A percentile compares a stretch with the other conserved stretches of the same genome.
These are phyloP conservation scores for Asterochloris sp. DNA, from an alignment of 139 green algal species.

Conservation along the genomic window DNA sequence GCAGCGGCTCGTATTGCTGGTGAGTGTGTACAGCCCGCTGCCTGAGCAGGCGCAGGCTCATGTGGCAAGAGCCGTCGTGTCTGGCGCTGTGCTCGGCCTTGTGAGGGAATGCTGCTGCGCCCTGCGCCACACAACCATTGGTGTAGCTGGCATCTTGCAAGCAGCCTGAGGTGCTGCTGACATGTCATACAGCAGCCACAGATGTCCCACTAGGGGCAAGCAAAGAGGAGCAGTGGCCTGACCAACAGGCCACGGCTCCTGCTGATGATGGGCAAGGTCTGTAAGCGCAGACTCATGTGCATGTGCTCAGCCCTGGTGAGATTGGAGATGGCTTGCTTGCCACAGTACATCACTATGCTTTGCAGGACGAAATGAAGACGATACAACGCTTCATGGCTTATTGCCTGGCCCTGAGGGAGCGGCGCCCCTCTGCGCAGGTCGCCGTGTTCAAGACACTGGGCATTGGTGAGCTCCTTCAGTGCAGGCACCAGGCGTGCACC, in stretches of 20 bases:
- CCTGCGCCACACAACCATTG: background rate
- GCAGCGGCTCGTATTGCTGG: conserved; percentile 10
- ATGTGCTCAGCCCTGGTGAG: too few relatives aligned
- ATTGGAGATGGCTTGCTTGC: too few relatives aligned
- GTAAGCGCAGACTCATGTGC: too few relatives aligned
- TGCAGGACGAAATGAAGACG: conserved; percentile 51
- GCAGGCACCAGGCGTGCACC: background rate
- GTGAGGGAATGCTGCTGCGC: background rate
- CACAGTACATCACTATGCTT: too few relatives aligned
- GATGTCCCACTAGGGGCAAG: too few relatives aligned
- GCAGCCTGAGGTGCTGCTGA: too few relatives aligned
- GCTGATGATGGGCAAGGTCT: too few relatives aligned
- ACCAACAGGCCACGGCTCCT: too few relatives aligned
- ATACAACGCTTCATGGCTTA: conserved; percentile 67
- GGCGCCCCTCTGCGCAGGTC: conserved; percentile 39
- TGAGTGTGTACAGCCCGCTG: background rate
- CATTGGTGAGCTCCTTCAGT: conserved; percentile 16
- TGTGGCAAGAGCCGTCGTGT: background rate
- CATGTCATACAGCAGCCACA: too few relatives aligned
- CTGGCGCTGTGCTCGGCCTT: background rate
- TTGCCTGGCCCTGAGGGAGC: conserved; percentile 66
- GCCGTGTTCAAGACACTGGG: conserved; percentile 47
- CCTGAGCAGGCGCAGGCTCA: background rate
- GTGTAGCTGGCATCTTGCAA: too few relatives aligned
- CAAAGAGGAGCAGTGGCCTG: too few relatives aligned